phyloP scores from a whole-genome alignment of 345 rosid genomes.

The Salix dunnii region DNA sequence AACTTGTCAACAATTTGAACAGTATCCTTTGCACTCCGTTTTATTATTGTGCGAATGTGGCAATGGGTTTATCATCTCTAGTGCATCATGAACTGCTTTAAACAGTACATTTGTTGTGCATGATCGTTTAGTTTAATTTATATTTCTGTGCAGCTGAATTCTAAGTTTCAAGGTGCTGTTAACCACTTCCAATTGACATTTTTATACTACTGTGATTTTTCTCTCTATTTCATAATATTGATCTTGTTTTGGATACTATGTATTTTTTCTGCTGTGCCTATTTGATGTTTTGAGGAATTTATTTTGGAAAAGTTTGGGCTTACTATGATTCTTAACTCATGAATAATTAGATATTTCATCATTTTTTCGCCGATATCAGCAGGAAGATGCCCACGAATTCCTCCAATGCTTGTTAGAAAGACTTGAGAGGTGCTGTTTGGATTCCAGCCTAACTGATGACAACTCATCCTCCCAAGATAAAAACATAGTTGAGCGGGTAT shows the following conservation, averaged over 20 bases:
- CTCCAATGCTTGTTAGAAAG: constrained; percentile 69
- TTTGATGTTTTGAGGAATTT: neutral
- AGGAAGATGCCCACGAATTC: constrained; percentile 91
- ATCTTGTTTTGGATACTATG: neutral
- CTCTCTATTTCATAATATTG: neutral
- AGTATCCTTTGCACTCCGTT: constrained; percentile 49
- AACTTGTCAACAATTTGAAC: constrained; percentile 49
- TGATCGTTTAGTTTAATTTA: neutral
- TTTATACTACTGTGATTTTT: neutral
- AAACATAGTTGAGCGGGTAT: constrained; percentile 54
- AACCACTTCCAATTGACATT: neutral
- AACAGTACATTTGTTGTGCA: neutral
- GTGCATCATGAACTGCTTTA: neutral
- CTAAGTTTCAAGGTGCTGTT: neutral
- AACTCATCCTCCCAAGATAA: constrained; percentile 21
- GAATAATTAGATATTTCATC: constrained; percentile 49
- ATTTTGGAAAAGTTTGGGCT: neutral
- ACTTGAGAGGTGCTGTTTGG: constrained; percentile 58
- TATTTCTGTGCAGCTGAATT: neutral
- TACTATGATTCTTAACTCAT: constrained; percentile 38
- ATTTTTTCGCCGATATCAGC: constrained; percentile 50
- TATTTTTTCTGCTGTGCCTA: neutral
- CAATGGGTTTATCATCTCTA: neutral
- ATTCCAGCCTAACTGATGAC: constrained; percentile 23
- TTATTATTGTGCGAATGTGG: neutral